These are phyloP conservation scores for Hericium erinaceus DNA, from an alignment of 768 basidiomycete species.

Conservation along the genomic window DNA sequence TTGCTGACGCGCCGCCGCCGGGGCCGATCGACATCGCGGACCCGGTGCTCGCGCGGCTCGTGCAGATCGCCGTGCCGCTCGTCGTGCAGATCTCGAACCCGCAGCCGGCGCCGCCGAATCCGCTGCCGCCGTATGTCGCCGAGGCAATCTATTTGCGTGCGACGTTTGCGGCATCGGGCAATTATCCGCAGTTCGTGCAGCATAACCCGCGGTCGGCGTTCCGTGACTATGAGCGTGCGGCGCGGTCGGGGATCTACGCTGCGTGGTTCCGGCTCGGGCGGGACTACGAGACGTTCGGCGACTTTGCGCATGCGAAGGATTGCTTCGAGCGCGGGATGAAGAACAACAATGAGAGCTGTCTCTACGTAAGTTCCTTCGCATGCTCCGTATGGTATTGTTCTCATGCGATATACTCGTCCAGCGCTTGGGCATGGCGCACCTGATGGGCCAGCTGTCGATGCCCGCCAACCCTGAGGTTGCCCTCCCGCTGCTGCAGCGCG, in stretches of 20 bases:
- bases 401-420: slow-evolving; percentile 21
- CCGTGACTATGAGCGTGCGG: slow-evolving; percentile 80
- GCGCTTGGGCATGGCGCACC: slow-evolving; percentile 89
- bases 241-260: slow-evolving; percentile 62
- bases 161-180: slow-evolving; percentile 62
- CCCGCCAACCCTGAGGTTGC: slow-evolving; percentile 44
- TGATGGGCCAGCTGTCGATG: slow-evolving; percentile 79
- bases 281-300: slow-evolving; percentile 86
- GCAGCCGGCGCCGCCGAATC: slow-evolving; percentile 22
- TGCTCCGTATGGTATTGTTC: background rate
- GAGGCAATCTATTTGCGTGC: slow-evolving; percentile 75
- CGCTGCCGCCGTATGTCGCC: slow-evolving; percentile 37
- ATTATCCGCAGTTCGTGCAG: slow-evolving; percentile 52
- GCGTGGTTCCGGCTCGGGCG: slow-evolving; percentile 90
- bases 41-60: slow-evolving; percentile 47
- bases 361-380: slow-evolving; percentile 42
- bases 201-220: slow-evolving; percentile 76
- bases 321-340: slow-evolving; percentile 83
- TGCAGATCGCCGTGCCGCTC: slow-evolving; percentile 54
- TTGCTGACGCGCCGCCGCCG: slow-evolving; percentile 16
- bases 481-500: slow-evolving; percentile 63
- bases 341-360: slow-evolving; percentile 65
- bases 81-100: slow-evolving; percentile 47
- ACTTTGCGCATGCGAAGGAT: slow-evolving; percentile 62
- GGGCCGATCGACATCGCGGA: slow-evolving; percentile 52